Percentiles rank a stretch among this genome's conserved stretches.
Evolutionary conservation across 805 yeast genomes (phyloP).

Genomic region (Cephaloascus fragrans): DNA sequence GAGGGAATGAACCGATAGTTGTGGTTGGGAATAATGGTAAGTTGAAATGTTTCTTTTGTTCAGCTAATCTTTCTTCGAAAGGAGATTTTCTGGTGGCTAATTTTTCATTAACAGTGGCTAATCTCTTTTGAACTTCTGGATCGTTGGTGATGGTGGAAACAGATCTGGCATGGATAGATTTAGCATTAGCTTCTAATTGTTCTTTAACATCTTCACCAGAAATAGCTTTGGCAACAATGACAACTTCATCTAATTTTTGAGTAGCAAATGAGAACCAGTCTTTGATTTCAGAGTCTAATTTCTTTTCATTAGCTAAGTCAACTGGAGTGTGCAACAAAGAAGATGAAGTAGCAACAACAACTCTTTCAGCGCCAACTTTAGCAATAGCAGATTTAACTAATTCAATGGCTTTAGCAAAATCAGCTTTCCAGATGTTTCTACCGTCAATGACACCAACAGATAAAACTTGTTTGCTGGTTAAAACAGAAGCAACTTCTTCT

Average conservation of each 20-base stretch:
- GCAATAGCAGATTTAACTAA: conserved; percentile 74
- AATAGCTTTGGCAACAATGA: conserved; percentile 77
- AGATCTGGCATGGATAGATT: conserved; percentile 75
- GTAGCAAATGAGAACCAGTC: conserved; percentile 99
- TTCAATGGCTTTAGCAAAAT: conserved; percentile 79
- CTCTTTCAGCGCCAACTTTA: conserved; percentile 79
- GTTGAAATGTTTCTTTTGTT: conserved; percentile 81
- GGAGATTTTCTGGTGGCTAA: conserved; percentile 78
- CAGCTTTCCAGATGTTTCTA: conserved; percentile 99
- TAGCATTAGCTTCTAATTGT: conserved; percentile 77
- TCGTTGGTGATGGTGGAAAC: conserved; percentile 87
- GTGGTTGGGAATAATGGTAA: conserved; percentile 99
- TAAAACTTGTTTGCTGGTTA: conserved; percentile 63
- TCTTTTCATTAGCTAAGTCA: conserved; percentile 85
- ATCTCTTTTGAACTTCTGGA: conserved; percentile 81
- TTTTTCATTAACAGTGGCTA: conserved; percentile 65
- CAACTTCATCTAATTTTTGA: conserved; percentile 91
- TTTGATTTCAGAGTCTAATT: conserved; percentile 83
- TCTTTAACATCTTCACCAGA: conserved; percentile 74
- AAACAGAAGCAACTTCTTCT: conserved; percentile 63
- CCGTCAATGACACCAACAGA: conserved; percentile 98
- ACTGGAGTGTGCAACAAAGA: conserved; percentile 98
- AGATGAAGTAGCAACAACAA: conserved; percentile 89
- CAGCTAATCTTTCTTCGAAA: conserved; percentile 79
- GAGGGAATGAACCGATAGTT: conserved; percentile 99